These are phyloP conservation scores for Boletus reticuloceps DNA, from an alignment of 768 basidiomycete genomes.

Conservation along the genomic window DNA sequence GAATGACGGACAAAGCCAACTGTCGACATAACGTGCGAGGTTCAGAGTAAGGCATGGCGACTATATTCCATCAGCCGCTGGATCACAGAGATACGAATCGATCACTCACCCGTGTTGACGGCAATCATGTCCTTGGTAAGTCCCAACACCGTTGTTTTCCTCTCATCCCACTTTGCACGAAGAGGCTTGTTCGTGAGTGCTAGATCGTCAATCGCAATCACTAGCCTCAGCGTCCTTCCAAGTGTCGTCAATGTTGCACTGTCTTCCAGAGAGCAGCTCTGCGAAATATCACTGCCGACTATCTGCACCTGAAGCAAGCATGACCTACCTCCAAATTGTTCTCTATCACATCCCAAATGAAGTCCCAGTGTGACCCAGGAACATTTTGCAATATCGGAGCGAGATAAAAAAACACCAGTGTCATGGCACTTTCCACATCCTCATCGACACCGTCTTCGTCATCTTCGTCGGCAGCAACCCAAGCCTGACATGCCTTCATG, in stretches of 20 bases:
- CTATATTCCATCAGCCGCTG: constrained; percentile 2
- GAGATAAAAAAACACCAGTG: constrained; percentile 67
- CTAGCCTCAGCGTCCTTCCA: constrained; percentile 66
- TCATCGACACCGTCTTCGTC: constrained; percentile 66
- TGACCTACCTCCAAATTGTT: constrained; percentile 77
- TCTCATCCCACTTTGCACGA: constrained; percentile 63
- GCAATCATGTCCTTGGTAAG: constrained; percentile 62
- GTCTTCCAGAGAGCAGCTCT: constrained; percentile 65
- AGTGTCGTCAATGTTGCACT: constrained; percentile 56
- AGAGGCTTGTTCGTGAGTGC: constrained; percentile 70
- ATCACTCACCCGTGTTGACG: constrained; percentile 47
- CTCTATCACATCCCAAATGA: constrained; percentile 87
- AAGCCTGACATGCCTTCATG: constrained; percentile 79
- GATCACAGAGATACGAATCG: not conserved
- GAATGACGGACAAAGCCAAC: constrained; percentile 64
- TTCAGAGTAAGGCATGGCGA: constrained; percentile 35
- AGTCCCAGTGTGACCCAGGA: constrained; percentile 87
- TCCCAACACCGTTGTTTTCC: constrained; percentile 49
- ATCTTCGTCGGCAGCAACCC: constrained; percentile 60
- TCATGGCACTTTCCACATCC: constrained; percentile 76
- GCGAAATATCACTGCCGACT: not conserved
- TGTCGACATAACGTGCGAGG: constrained; percentile 70
- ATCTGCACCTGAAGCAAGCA: not conserved
- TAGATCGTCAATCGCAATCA: constrained; percentile 69
- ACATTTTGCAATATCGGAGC: constrained; percentile 88